Conservation (phyloP, 2,329 filamentous ascomycete species). For the Orbilia javanica region DNA sequence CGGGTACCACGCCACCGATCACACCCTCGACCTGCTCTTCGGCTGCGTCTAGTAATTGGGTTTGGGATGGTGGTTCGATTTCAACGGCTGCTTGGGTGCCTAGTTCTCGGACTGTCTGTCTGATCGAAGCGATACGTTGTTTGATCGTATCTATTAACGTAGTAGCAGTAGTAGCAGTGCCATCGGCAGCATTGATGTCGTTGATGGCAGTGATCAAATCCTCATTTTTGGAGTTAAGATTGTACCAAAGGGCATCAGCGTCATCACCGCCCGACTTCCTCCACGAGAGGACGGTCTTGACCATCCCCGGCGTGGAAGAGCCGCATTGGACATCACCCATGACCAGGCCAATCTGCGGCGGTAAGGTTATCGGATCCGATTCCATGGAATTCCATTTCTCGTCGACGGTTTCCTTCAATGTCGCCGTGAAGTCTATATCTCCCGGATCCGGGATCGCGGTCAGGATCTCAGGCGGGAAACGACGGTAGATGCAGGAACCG, state of each 20-base stretch:
- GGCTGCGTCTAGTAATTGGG: slow-evolving; percentile 79
- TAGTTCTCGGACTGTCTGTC: slow-evolving; percentile 76
- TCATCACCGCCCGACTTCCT: slow-evolving; percentile 73
- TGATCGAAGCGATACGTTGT: slow-evolving; percentile 66
- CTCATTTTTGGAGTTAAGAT: slow-evolving; percentile 81
- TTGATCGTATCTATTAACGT: slow-evolving; percentile 9
- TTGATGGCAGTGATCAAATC: slow-evolving; percentile 67
- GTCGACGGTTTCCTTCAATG: slow-evolving; percentile 76
- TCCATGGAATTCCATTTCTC: slow-evolving; percentile 80
- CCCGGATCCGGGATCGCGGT: slow-evolving; percentile 72
- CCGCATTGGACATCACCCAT: slow-evolving; percentile 98
- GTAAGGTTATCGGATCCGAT: slow-evolving; percentile 78
- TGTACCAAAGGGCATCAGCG: slow-evolving; percentile 79
- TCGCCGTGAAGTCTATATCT: slow-evolving; percentile 74
- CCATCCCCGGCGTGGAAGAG: slow-evolving; percentile 93
- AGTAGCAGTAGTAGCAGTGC: slow-evolving; percentile 28
- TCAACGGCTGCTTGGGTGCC: slow-evolving; percentile 79
- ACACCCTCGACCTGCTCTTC: slow-evolving; percentile 78
- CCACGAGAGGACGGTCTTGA: slow-evolving; percentile 90
- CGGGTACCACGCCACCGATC: slow-evolving; percentile 90
- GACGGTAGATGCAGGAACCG: slow-evolving; percentile 87
- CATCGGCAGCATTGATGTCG: slow-evolving; percentile 22
- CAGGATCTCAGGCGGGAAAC: slow-evolving; percentile 87
- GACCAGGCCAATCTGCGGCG: slow-evolving; percentile 79
- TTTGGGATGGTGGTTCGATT: slow-evolving; percentile 90